Conservation (phyloP, 2,329 filamentous ascomycete genomes). For the Tolypocladium nubicola region DNA sequence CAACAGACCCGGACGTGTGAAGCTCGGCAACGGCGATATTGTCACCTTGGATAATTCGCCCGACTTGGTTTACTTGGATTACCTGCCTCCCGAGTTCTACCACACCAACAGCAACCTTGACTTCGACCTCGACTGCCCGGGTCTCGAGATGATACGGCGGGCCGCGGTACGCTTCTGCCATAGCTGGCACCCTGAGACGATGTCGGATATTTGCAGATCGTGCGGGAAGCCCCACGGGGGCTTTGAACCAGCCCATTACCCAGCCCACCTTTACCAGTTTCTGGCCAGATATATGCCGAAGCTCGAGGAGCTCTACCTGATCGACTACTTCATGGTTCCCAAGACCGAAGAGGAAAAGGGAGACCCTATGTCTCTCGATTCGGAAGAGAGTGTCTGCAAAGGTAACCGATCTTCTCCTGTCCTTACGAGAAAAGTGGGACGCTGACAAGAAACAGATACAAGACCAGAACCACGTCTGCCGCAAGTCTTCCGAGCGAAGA, state of each 20-base stretch:
- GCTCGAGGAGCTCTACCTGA: constrained; percentile 31
- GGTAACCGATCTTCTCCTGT: neutral
- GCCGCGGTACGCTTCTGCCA: constrained; percentile 32
- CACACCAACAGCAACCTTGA: constrained; percentile 15
- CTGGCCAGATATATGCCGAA: constrained; percentile 28
- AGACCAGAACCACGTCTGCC: neutral
- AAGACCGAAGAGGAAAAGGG: constrained; percentile 5
- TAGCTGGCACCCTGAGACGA: constrained; percentile 24
- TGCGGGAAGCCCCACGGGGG: constrained; percentile 22
- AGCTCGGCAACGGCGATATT: constrained; percentile 14
- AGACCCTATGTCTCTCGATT: neutral
- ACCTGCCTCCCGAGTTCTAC: constrained; percentile 18
- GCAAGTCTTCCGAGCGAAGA: constrained; percentile 9
- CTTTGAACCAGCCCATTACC: constrained; percentile 17
- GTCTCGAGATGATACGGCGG: constrained; percentile 22
- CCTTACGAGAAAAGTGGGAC: neutral
- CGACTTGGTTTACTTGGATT: constrained; percentile 24
- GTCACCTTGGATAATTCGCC: constrained; percentile 16
- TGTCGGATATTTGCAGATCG: constrained; percentile 14
- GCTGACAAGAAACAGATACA: neutral
- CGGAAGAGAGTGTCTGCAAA: neutral
- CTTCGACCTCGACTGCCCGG: constrained; percentile 14
- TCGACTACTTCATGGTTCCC: constrained; percentile 30
- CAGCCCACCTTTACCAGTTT: constrained; percentile 32
- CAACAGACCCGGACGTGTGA: constrained; percentile 11